Conservation (phyloP, 2,329 filamentous ascomycete species). For the Sclerotinia glacialis region DNA sequence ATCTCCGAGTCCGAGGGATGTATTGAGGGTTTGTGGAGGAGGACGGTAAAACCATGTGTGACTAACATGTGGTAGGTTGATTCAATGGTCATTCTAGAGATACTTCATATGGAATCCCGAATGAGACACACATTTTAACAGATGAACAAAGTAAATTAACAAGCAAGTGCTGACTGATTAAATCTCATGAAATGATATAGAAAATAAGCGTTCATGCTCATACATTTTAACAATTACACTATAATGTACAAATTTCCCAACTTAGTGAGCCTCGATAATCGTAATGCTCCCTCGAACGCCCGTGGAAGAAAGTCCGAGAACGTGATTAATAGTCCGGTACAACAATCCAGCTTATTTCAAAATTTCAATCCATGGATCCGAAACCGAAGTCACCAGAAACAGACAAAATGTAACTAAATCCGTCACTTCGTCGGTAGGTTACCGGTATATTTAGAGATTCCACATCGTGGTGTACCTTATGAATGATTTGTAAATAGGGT, state of each 20-base stretch:
- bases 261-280: not conserved
- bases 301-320: not conserved
- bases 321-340: not conserved
- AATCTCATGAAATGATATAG: not conserved
- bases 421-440: not conserved
- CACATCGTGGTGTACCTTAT: not conserved
- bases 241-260: not conserved
- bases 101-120: not conserved
- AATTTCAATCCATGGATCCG: not conserved
- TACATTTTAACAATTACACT: not conserved
- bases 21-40: not conserved
- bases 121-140: not conserved
- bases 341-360: not conserved
- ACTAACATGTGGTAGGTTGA: not conserved
- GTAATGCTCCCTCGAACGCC: too few relatives aligned
- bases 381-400: not conserved
- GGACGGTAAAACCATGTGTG: too few relatives aligned
- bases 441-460: not conserved
- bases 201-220: not conserved
- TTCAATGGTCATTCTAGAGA: not conserved
- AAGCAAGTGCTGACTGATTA: not conserved
- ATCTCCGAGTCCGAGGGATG: conserved; percentile 1
- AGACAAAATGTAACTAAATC: not conserved
- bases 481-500: not conserved
- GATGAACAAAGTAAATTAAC: not conserved